Evolutionary conservation across 768 basidiomycete species (phyloP).

Genomic region (Termitomyces sp.): DNA sequence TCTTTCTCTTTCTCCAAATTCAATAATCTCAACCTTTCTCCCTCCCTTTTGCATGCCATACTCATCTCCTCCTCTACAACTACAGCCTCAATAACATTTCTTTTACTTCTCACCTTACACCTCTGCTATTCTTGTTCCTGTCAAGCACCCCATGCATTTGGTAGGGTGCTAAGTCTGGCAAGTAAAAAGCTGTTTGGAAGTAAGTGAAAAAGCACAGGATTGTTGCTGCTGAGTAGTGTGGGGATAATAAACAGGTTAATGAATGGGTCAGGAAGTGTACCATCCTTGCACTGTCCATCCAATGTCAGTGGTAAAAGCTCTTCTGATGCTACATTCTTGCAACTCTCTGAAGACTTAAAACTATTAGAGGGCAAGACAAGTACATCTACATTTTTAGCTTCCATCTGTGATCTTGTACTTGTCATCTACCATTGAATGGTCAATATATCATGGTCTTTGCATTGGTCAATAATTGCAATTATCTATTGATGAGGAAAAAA

Average conservation of each 20-base stretch:
- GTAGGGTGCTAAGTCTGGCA: slow-evolving; percentile 73
- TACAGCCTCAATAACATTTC: slow-evolving; percentile 42
- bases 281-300: no score
- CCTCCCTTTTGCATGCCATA: not conserved
- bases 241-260: no score
- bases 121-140: slow-evolving; percentile 62
- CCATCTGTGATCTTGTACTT: slow-evolving; percentile 90
- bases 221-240: no score
- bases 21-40: not conserved
- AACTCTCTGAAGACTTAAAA: slow-evolving; percentile 72
- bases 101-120: slow-evolving; percentile 50
- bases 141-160: slow-evolving; percentile 67
- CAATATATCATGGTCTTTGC: slow-evolving; percentile 14
- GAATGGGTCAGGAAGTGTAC: slow-evolving; percentile 18
- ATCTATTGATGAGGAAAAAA: slow-evolving; percentile 57
- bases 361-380: slow-evolving; percentile 86
- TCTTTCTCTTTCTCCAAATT: not conserved
- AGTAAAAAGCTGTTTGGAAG: slow-evolving; percentile 66
- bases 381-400: slow-evolving; percentile 83
- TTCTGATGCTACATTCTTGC: slow-evolving; percentile 65
- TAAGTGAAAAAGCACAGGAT: not conserved
- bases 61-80: not conserved
- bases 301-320: slow-evolving; percentile 61
- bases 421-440: slow-evolving; percentile 97
- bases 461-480: not conserved